These are phyloP conservation scores for Leccinum disarticulatum DNA, from an alignment of 768 basidiomycete species.

Conservation along the genomic window DNA sequence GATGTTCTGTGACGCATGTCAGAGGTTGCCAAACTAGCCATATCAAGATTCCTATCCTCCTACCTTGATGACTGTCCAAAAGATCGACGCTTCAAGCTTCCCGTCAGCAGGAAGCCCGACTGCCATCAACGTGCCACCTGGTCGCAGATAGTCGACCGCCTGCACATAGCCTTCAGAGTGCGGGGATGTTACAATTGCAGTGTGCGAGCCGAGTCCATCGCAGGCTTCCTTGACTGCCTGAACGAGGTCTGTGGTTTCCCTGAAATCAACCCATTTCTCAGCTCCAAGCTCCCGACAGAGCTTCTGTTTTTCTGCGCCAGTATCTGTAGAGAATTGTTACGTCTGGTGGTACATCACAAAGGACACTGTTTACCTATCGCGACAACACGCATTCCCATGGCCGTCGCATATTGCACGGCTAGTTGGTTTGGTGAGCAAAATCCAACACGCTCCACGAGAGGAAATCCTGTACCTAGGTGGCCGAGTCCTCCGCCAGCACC, in stretches of 20 bases:
- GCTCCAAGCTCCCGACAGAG: slow-evolving; percentile 64
- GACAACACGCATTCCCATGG: slow-evolving; percentile 76
- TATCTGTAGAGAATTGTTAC: slow-evolving; percentile 43
- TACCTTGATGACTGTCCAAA: slow-evolving; percentile 69
- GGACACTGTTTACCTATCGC: slow-evolving; percentile 51
- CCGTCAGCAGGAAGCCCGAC: slow-evolving; percentile 73
- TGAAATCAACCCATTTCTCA: slow-evolving; percentile 80
- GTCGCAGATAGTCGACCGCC: slow-evolving; percentile 74
- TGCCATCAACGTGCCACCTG: slow-evolving; percentile 70
- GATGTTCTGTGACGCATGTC: slow-evolving; percentile 21
- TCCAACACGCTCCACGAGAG: fast-evolving
- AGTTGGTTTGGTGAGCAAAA: neutral
- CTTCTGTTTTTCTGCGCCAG: slow-evolving; percentile 69
- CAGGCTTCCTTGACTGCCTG: slow-evolving; percentile 61
- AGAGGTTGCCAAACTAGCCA: neutral
- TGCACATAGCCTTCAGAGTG: slow-evolving; percentile 43
- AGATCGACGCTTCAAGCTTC: slow-evolving; percentile 59
- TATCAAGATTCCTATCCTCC: neutral
- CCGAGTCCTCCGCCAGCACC: slow-evolving; percentile 85
- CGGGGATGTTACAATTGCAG: slow-evolving; percentile 61
- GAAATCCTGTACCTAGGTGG: slow-evolving; percentile 55
- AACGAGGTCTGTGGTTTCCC: slow-evolving; percentile 61
- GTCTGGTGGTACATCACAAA: neutral
- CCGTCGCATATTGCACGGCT: slow-evolving; percentile 79
- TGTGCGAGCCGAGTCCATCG: slow-evolving; percentile 71